Percentiles rank a stretch among this genome's conserved stretches.
Evolutionary conservation across 495 filamentous ascomycete genomes (phyloP).

Genomic region (Haplographium delicatum): DNA sequence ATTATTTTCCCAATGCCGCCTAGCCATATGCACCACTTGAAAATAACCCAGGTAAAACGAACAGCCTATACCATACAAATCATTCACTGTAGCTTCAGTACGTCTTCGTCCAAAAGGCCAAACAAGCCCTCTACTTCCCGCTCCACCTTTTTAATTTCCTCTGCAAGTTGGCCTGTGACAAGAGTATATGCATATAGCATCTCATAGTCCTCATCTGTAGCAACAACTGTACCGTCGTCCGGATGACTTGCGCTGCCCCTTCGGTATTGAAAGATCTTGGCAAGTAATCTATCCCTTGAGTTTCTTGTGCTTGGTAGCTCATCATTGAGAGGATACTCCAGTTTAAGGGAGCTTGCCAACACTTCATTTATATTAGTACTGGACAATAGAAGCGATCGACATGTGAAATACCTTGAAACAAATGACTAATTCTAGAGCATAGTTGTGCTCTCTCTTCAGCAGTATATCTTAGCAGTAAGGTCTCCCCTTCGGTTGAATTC

Average conservation of each 20-base stretch:
- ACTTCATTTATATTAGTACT: no score
- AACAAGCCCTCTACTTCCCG: conserved; percentile 66
- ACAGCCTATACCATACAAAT: background rate
- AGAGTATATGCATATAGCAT: conserved; percentile 53
- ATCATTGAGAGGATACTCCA: conserved; percentile 88
- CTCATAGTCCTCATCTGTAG: conserved; percentile 45
- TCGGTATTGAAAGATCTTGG: conserved; percentile 81
- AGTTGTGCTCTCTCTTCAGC: conserved; percentile 72
- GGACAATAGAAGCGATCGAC: no score
- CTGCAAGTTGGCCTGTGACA: conserved; percentile 61
- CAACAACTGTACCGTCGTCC: conserved; percentile 22
- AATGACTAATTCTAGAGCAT: conserved; percentile 82
- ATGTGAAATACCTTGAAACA: conserved; percentile 76
- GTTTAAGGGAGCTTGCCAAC: conserved; percentile 83
- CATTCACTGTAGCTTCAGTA: conserved; percentile 21
- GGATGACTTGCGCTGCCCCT: conserved; percentile 53
- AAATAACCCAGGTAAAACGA: background rate
- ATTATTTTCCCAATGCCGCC: background rate
- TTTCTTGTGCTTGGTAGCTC: conserved; percentile 77
- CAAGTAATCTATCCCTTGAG: conserved; percentile 76
- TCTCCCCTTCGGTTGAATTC: conserved; percentile 71
- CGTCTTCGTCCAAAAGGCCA: conserved; percentile 52
- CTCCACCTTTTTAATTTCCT: conserved; percentile 65
- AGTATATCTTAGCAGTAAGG: conserved; percentile 72
- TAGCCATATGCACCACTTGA: background rate